Evolutionary conservation across 208 protist species (phyloP).

Genomic region (Leishmania lainsoni): DNA sequence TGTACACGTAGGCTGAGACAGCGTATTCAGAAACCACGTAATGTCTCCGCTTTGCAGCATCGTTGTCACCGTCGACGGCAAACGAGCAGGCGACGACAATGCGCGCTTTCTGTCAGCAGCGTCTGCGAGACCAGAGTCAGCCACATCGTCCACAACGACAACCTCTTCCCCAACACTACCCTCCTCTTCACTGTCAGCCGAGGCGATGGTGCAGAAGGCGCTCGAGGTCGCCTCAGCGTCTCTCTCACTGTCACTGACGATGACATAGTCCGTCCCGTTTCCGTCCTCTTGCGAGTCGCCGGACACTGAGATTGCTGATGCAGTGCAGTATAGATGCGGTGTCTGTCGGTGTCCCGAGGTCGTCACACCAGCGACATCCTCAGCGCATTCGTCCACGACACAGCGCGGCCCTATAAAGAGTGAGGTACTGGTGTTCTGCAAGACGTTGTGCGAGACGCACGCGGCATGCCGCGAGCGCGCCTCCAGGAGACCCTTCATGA

Average conservation of each 20-base stretch:
- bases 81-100: slow-evolving; percentile 1
- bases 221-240: slow-evolving; percentile 1
- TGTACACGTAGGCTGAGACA: not conserved
- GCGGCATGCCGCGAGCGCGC: slow-evolving; percentile 45
- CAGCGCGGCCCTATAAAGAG: slow-evolving; percentile 82
- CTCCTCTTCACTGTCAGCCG: slow-evolving; percentile 7
- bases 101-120: not conserved
- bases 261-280: not conserved
- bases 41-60: slow-evolving; percentile 21
- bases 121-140: not conserved
- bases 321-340: not conserved
- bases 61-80: not conserved
- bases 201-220: not conserved
- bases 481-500: slow-evolving; percentile 49
- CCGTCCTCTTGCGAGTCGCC: not conserved
- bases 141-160: slow-evolving; percentile 6
- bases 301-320: not conserved
- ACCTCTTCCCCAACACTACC: slow-evolving; percentile 16
- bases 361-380: not conserved
- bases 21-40: slow-evolving; percentile 12
- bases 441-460: slow-evolving; percentile 53
- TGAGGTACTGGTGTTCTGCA: slow-evolving; percentile 64
- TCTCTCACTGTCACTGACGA: slow-evolving; percentile 8
- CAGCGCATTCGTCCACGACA: slow-evolving; percentile 16
- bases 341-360: not conserved